These are phyloP conservation scores for Collybiopsis confluens DNA, from an alignment of 768 basidiomycete species.

Conservation along the genomic window DNA sequence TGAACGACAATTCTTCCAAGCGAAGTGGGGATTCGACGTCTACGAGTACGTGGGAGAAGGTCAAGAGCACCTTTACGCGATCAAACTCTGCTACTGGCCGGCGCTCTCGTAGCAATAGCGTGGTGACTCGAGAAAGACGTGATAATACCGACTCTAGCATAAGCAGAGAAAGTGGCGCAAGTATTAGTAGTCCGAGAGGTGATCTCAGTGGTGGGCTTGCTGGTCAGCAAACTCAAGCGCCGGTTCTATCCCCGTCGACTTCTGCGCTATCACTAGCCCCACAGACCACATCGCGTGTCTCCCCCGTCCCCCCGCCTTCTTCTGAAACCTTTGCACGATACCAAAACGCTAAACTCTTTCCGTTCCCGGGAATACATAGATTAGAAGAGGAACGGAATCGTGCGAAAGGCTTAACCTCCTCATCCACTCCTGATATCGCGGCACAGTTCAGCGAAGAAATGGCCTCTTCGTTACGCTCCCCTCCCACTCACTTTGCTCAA, in stretches of 20 bases:
- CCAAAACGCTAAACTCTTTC: conserved; percentile 77
- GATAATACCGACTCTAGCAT: conserved; percentile 70
- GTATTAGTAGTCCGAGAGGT: conserved; percentile 57
- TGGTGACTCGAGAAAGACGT: conserved; percentile 60
- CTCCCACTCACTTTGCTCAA: neutral
- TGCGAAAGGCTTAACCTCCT: conserved; percentile 21
- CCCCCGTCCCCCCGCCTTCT: conserved; percentile 76
- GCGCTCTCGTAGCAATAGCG: conserved; percentile 77
- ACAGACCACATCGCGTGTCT: conserved; percentile 54
- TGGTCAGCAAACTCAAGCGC: conserved; percentile 34
- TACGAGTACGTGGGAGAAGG: conserved; percentile 66
- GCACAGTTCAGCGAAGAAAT: conserved; percentile 47
- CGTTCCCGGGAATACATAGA: conserved; percentile 83
- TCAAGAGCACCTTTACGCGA: conserved; percentile 64
- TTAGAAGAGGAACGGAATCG: conserved; percentile 53
- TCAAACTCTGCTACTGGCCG: conserved; percentile 65
- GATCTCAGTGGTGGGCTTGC: conserved; percentile 40
- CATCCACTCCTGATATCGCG: conserved; percentile 46
- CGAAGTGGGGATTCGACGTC: conserved; percentile 51
- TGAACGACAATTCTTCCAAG: conserved; percentile 46
- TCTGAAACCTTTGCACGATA: conserved; percentile 70
- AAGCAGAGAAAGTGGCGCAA: conserved; percentile 74
- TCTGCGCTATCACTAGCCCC: conserved; percentile 64
- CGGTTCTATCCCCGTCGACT: conserved; percentile 55
- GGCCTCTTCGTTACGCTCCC: neutral